Conservation (phyloP, 139 green algal species). For the Tetraselmis chui region DNA sequence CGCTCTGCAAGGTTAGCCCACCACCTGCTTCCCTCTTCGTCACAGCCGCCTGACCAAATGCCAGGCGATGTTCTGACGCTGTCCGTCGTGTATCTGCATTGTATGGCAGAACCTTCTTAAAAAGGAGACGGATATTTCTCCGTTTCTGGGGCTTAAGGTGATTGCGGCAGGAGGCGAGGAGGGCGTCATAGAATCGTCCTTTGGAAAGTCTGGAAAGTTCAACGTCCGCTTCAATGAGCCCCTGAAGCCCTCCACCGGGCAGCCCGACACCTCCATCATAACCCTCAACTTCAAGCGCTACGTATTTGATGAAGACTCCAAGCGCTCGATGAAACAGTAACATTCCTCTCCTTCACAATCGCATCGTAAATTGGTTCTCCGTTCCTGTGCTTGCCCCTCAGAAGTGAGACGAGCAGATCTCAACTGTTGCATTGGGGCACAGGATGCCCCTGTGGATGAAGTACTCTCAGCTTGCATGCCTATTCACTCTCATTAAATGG, state of each 20-base stretch:
- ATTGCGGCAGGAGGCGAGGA: slow-evolving; percentile 21
- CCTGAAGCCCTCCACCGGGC: slow-evolving; percentile 8
- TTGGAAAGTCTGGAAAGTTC: slow-evolving; percentile 84
- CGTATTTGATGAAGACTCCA: slow-evolving; percentile 49
- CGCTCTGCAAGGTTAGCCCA: not conserved
- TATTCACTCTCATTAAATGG: too few relatives aligned
- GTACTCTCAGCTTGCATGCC: too few relatives aligned
- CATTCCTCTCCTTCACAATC: slow-evolving; percentile 3
- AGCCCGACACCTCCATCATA: slow-evolving; percentile 22
- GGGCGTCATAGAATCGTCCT: slow-evolving; percentile 63
- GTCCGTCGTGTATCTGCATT: too few relatives aligned
- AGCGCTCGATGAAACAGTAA: slow-evolving; percentile 38
- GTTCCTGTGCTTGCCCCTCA: too few relatives aligned
- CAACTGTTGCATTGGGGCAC: too few relatives aligned
- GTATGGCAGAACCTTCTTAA: slow-evolving; percentile 75
- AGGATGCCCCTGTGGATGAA: too few relatives aligned
- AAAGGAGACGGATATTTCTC: slow-evolving; percentile 81
- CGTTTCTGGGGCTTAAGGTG: slow-evolving; percentile 69
- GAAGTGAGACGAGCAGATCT: too few relatives aligned
- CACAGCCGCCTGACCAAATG: too few relatives aligned
- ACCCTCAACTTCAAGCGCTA: slow-evolving; percentile 62
- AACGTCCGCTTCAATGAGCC: slow-evolving; percentile 51
- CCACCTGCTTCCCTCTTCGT: not conserved
- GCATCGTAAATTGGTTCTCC: slow-evolving; percentile 14
- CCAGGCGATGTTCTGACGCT: too few relatives aligned